These are phyloP conservation scores for Tylopilus balloui DNA, from an alignment of 768 basidiomycete genomes.

Conservation along the genomic window DNA sequence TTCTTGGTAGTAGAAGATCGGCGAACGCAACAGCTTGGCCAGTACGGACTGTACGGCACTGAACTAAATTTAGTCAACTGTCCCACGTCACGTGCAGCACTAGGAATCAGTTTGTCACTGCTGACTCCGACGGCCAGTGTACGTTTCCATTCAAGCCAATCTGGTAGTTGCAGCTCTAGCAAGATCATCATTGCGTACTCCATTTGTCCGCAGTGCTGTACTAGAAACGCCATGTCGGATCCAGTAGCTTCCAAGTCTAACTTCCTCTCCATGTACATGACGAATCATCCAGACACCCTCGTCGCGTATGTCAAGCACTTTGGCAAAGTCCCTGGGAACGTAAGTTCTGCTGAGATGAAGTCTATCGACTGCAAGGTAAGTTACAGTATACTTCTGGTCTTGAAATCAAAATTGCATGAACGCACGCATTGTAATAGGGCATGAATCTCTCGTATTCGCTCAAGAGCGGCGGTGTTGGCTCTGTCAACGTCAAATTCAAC, in stretches of 20 bases:
- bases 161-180: too few relatives aligned
- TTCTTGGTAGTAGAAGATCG: too few relatives aligned
- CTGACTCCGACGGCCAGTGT: too few relatives aligned
- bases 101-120: too few relatives aligned
- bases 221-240: constrained; percentile 47
- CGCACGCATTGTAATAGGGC: constrained; percentile 36
- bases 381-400: background rate
- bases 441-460: constrained; percentile 67
- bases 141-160: too few relatives aligned
- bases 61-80: too few relatives aligned
- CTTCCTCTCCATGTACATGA: constrained; percentile 84
- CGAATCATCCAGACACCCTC: constrained; percentile 75
- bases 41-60: too few relatives aligned
- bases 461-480: constrained; percentile 41
- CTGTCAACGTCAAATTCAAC: constrained; percentile 55
- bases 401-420: background rate
- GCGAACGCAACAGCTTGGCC: too few relatives aligned
- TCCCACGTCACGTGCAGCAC: too few relatives aligned
- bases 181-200: background rate
- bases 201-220: background rate
- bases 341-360: constrained; percentile 66
- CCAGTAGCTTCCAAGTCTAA: constrained; percentile 70
- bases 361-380: constrained; percentile 62
- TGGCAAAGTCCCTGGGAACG: constrained; percentile 53
- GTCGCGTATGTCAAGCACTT: constrained; percentile 80